Conservation (phyloP, 768 basidiomycete species). For the Serendipita vermifera region DNA sequence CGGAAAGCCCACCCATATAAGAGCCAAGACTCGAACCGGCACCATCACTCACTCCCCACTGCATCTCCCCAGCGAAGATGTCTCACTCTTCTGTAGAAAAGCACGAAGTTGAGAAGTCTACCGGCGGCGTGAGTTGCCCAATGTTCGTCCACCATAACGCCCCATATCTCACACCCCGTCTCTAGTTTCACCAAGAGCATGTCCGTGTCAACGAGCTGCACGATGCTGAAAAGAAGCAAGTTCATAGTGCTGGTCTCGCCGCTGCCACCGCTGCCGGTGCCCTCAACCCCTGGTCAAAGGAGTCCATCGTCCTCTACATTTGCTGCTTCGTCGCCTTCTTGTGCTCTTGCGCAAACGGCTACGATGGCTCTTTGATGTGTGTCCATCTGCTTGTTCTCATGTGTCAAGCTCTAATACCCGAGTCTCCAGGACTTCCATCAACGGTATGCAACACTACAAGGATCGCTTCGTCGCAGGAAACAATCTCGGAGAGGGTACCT, state of each 20-base stretch:
- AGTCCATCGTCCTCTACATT: slow-evolving; percentile 18
- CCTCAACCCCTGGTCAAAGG: slow-evolving; percentile 19
- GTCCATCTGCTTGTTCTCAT: neutral
- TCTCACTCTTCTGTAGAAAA: slow-evolving; percentile 8
- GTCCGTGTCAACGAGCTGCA: neutral
- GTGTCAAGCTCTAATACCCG: neutral
- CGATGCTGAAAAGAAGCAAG: neutral
- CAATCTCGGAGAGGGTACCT: slow-evolving; percentile 16
- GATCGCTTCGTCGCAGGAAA: slow-evolving; percentile 5
- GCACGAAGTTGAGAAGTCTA: slow-evolving; percentile 4
- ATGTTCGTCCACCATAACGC: neutral
- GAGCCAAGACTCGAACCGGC: no score
- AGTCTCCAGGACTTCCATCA: slow-evolving; percentile 15
- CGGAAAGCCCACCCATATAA: no score
- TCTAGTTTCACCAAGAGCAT: neutral
- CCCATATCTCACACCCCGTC: neutral
- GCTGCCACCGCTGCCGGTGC: slow-evolving; percentile 17
- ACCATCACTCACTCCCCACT: no score
- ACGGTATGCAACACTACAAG: slow-evolving; percentile 9
- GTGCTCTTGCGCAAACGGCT: slow-evolving; percentile 22
- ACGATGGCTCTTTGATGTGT: slow-evolving; percentile 18
- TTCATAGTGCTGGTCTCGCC: slow-evolving; percentile 24
- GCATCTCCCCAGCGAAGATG: neutral
- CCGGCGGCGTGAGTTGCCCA: neutral
- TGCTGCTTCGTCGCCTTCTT: slow-evolving; percentile 21